These are phyloP conservation scores for Cyclostephanos tholiformis DNA, from an alignment of 108 stramenopile species.

Conservation along the genomic window DNA sequence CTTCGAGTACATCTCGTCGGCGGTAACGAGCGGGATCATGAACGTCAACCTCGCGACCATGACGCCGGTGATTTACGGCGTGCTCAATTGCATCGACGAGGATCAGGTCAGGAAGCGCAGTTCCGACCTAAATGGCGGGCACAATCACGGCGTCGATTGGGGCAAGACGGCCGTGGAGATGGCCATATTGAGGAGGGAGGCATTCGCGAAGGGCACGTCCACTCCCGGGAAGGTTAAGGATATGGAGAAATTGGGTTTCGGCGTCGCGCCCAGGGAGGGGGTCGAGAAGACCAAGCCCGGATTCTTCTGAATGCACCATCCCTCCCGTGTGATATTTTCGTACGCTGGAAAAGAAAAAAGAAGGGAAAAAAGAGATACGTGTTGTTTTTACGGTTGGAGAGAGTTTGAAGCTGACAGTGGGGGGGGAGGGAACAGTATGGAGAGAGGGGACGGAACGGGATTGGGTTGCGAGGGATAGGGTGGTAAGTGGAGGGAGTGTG, in stretches of 20 bases:
- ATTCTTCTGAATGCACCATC: constrained; percentile 37
- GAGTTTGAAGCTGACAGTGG: no score
- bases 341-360: no score
- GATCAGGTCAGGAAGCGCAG: constrained; percentile 82
- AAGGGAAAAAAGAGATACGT: no score
- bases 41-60: constrained; percentile 85
- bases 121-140: constrained; percentile 67
- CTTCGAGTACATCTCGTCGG: constrained; percentile 98
- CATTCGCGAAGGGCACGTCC: constrained; percentile 50
- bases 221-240: constrained; percentile 29
- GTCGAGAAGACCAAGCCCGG: constrained; percentile 43
- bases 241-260: constrained; percentile 64
- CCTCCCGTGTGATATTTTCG: no score
- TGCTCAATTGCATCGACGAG: constrained; percentile 87
- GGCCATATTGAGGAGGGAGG: constrained; percentile 86
- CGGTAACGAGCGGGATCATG: constrained; percentile 94
- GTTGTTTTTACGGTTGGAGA: no score
- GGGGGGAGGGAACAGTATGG: no score
- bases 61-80: constrained; percentile 91
- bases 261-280: constrained; percentile 14
- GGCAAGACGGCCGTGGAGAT: constrained; percentile 97
- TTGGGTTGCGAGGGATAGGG: no score
- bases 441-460: neutral
- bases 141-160: constrained; percentile 95
- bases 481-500: no score